Evolutionary conservation across 2,329 filamentous ascomycete genomes (phyloP), one percentile per base, ranked within the genome.

Genomic region (Pseudogymnoascus sp.): DNA sequence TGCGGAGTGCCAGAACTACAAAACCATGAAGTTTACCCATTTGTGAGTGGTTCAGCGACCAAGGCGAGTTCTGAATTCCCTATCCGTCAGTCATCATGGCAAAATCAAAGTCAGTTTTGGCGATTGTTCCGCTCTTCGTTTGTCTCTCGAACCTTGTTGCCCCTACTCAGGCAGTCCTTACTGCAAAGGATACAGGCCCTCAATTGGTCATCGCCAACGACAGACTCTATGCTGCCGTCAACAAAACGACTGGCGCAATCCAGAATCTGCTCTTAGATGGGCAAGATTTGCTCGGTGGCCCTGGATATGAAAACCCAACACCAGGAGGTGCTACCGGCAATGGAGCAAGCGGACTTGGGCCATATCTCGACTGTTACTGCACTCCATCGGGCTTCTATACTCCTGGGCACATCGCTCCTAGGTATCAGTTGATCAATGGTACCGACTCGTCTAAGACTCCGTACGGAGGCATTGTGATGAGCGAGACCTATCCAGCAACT

Each of bases 291-390:
- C 77, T 86, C 0, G 83, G 83, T 11, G 73, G 74, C 1, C 37
- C 65, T 14, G 63, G 63, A 19, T 66, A 66, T 63, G 62, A 62
- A 16, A 67, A 61, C 2, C 65, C 66, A 19, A 67, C 65, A 19
- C 66, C 66, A 37, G 66, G 66, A 16, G 66, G 66, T 12, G 63
- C 66, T 14, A 68, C 66, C 12, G 66, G 68, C 16, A 74, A 73
- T n/a, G 78, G 78, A 16, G 75, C 74, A 16, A 77, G 72, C 4
- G 84, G 84, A 2, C 76, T 80, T 26, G 81, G 82, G 0, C 82
- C 83, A 1, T 86, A 87, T 68, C 79, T 87, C 5, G 84, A 88
- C 71, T 88, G 85, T 70, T 85, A 87, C 72, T 88, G 84, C 69
- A 82, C 77, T 0, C 83, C 83, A 1, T 78, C 76, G 0, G 85